Evolutionary conservation across 192 early-diverging fungal genomes (phyloP), one percentile per base, ranked within the genome.

Genomic region (Obelidium mucronatum): DNA sequence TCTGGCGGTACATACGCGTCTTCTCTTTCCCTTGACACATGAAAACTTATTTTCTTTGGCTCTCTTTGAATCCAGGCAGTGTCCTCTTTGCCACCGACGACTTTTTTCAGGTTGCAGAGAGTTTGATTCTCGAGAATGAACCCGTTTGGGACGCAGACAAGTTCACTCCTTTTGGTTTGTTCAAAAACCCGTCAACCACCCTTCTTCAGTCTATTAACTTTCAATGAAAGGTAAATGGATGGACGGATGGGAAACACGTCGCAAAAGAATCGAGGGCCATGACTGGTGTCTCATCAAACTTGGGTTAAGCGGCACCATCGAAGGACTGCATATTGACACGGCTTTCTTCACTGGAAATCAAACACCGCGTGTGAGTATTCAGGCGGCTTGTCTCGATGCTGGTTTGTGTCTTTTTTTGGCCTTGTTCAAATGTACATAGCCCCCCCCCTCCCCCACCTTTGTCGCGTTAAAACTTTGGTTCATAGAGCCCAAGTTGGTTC

Each of bases 301-400:
- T 5, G 97, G 94, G 11, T 92, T 92, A 62, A 83, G 94, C 4
- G 97, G 96, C n/a, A 65, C 67, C 31, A 91, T 98, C 56, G 81
- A 75, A 8, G 97, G 94, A 8, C 88, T 98, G 59, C 93, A 96
- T 78, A 80, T 94, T 26, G 95, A 98, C 75, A 97, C 97, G 4
- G 87, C 91, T 55, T 91, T 90, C 80, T 97, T 98, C 77, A 96
- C 93, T 15, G 97, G 97, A 55, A 97, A 98, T 84, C 93, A 98
- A 62, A 89, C 93, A 8, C 94, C 96, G 0, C 83, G 88, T 31
- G 91, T 92, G 42, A 92, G 91, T 36, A 89, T 98, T 28, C 94
- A 97, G 79, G 94, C 85, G 2, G 79, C 76, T 1, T 62, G 51
- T 39, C 53, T 81, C 24, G 36, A 78, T 3, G 26, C 42, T 34